phyloP scores from a whole-genome alignment of 2,329 filamentous ascomycete species.

The Alternaria alternata region DNA sequence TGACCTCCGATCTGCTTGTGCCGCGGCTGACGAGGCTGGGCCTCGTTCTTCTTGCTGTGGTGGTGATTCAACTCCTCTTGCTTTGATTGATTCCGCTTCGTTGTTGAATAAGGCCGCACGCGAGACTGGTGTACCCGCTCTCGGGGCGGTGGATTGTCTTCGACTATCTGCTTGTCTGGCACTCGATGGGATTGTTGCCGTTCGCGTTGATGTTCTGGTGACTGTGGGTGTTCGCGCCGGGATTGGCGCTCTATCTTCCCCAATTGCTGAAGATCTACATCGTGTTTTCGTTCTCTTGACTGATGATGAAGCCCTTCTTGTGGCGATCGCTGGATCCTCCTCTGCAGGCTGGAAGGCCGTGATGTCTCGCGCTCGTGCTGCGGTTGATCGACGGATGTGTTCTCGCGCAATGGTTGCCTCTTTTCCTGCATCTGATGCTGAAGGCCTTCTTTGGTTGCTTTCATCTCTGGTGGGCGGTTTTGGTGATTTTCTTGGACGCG shows the following conservation, averaged over 20 bases:
- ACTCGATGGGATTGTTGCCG: background rate
- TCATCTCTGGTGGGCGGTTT: background rate
- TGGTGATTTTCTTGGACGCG: background rate
- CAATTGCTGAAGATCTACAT: conserved; percentile 6
- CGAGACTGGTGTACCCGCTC: background rate
- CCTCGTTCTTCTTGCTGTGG: background rate
- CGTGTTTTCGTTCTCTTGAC: conserved; percentile 11
- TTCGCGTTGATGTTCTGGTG: conserved; percentile 3
- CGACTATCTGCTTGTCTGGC: background rate
- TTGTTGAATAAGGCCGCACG: background rate
- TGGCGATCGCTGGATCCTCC: background rate
- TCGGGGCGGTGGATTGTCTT: background rate
- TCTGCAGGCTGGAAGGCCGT: background rate
- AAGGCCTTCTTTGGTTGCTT: background rate
- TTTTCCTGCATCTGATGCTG: background rate
- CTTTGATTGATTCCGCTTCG: background rate
- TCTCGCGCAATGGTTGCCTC: background rate
- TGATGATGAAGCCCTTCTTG: conserved; percentile 15
- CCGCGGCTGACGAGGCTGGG: background rate
- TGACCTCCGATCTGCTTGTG: background rate
- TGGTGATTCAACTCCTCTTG: background rate
- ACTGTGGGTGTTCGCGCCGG: background rate
- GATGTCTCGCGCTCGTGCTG: background rate
- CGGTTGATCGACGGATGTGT: background rate
- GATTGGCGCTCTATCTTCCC: background rate